phyloP scores from a whole-genome alignment of 768 basidiomycete species.

The Panellus pusillus region DNA sequence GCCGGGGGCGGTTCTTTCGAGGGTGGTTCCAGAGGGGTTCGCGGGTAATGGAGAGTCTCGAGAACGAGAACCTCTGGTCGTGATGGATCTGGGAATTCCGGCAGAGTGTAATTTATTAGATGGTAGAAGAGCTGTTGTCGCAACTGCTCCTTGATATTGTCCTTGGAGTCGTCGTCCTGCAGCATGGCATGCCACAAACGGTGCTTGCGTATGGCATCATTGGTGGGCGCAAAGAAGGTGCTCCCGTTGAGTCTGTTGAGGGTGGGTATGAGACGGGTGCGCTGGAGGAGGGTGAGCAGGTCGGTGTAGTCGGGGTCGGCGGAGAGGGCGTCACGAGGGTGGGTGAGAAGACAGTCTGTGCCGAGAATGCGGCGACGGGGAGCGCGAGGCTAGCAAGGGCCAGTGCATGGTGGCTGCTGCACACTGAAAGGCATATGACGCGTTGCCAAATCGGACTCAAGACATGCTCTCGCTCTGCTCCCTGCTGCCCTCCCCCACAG shows the following conservation, averaged over 20 bases:
- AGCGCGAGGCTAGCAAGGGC: conserved; percentile 18
- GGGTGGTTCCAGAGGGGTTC: conserved; percentile 55
- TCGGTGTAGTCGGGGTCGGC: conserved; percentile 76
- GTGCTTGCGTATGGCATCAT: conserved; percentile 76
- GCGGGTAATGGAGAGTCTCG: conserved; percentile 75
- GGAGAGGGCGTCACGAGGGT: conserved; percentile 81
- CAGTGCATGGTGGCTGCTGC: conserved; percentile 10
- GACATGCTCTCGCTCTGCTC: conserved; percentile 9
- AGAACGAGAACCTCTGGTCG: conserved; percentile 44
- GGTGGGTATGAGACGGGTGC: conserved; percentile 85
- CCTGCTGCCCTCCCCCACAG: conserved; percentile 44
- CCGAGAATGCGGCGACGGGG: conserved; percentile 23
- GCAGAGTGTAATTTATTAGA: conserved; percentile 78
- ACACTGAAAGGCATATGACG: background rate
- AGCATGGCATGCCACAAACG: conserved; percentile 41
- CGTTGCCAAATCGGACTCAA: too few species aligned
- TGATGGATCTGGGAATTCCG: conserved; percentile 41
- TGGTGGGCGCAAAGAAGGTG: conserved; percentile 95
- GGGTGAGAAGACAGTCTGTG: conserved; percentile 20
- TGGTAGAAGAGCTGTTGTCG: conserved; percentile 95
- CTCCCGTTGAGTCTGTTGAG: conserved; percentile 80
- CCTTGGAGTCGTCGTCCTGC: conserved; percentile 42
- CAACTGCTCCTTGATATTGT: conserved; percentile 82
- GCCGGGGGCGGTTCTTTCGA: conserved; percentile 66
- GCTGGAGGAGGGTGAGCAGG: conserved; percentile 75